Evolutionary conservation across 2,329 filamentous ascomycete species (phyloP), one percentile per base, ranked within the genome.

Genomic region (Claviceps maximensis): DNA sequence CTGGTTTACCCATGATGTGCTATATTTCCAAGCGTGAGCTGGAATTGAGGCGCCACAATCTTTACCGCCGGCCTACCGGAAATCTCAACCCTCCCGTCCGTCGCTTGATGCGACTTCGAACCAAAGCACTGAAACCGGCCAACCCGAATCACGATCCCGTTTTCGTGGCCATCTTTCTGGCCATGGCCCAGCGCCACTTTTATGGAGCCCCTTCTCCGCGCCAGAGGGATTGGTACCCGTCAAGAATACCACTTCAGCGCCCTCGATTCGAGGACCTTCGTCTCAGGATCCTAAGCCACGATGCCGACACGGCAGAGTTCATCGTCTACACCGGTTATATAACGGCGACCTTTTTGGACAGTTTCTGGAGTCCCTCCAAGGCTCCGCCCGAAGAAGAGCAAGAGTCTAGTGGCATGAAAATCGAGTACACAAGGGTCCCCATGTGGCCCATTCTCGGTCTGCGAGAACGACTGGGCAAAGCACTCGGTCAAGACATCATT

Each of bases 111-210:
- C 60, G 65, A 36, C 60, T 76, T 15, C 71, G 76, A 1, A 69
- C 71, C 5, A 76, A 73, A 59, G 64, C 66, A 47, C 65, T 80
- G 4, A 54, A 74, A 3, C 78, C 79, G 0, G 60, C 64, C 2
- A 70, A 80, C 49, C 55, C 62, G 2, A 71, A 80, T 49, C 72
- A 77, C 48, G 78, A 82, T 58, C 67, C 74, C 0, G 74, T 77
- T 53, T 67, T 80, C 38, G 66, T 77, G 5, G 76, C 71, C 21
- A 69, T 74, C 45, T 74, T 81, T 53, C 58, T 82, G 13, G 74
- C 75, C 47, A 77, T 82, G 74, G 79, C 79, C 8, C 79, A 82
- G 58, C 68, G 71, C 9, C 70, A 76, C 47, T 77, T 77, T 53
- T 80, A 81, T 59, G 57, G 56, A 10, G 36, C 44, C 19, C 63